Evolutionary conservation across 495 filamentous ascomycete genomes (phyloP), one percentile per base, ranked within the genome.

Genomic region (Trichocladium uniseriatum): DNA sequence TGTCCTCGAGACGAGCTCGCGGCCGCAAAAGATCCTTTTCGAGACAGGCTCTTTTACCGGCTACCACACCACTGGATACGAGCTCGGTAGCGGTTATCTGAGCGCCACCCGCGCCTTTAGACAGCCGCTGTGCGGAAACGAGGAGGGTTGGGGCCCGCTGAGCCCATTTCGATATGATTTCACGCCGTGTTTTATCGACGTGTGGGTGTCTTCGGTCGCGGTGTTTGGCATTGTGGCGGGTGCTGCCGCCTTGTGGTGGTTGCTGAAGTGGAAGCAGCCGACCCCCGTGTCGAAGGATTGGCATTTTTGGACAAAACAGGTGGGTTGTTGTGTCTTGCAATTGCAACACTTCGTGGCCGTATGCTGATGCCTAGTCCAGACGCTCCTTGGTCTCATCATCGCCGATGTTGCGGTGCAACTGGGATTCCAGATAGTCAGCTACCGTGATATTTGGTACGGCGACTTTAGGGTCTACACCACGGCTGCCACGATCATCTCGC

Each of bases 401-500:
- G 68, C 79, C 52, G 75, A 84, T 35, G 79, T 83, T 40, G 77
- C 74, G 18, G 73, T 86, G 13, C 84, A 95, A 64, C 80, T 88
- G 31, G 79, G 70, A 18, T 74, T 95, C 16, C 87, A 96, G 70
- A 82, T 89, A 59, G 66, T 81, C 60, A 77, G 76, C 49, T 84
- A 84, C 56, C 73, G 76, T 5, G 72, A 73, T 38, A 77, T 82
- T 20, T 92, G 88, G 82, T 74, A 71, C 43, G 72, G 77, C 46
- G 94, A 99, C 66, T 92, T 96, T 65, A 75, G 87, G 24, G 91
- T 96, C 63, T 94, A 88, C 82, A 89, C 86, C 5, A 85, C 84
- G n/a, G 64, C 91, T 34, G 42, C 84, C 44, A 87, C 81, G 11
- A 66, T 94, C n/a, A 45, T 82, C 13, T 95, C 89, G 18, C 75